Percentiles rank a stretch among this genome's conserved stretches.
Evolutionary conservation across 148 eudicot genomes (phyloP).

Genomic region (Persicaria tinctoria): DNA sequence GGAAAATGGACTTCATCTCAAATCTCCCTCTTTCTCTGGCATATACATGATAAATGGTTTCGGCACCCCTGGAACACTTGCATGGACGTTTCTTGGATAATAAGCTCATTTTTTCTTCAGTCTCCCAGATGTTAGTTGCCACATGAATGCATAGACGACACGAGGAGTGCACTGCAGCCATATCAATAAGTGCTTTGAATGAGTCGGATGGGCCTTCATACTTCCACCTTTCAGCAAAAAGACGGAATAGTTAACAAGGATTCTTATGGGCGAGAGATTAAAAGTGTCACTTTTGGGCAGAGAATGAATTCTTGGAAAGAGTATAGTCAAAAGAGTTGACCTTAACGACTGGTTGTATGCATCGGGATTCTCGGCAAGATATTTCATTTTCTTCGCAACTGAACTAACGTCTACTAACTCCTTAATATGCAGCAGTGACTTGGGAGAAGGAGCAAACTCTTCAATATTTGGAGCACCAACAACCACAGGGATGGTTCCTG

Average conservation of each 20-base stretch:
- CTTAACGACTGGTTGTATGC: conserved; percentile 79
- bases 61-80: conserved; percentile 63
- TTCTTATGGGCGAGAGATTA: not conserved
- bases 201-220: conserved; percentile 87
- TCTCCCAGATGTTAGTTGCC: conserved; percentile 62
- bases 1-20: conserved; percentile 66
- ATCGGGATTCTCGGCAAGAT: conserved; percentile 60
- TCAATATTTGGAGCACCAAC: conserved; percentile 93
- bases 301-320: not conserved
- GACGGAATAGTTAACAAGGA: not conserved
- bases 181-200: conserved; percentile 91
- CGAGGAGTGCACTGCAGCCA: conserved; percentile 98
- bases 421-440: conserved; percentile 70
- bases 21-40: conserved; percentile 92
- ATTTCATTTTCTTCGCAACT: conserved; percentile 73
- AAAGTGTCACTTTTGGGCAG: not conserved
- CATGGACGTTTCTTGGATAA: conserved; percentile 56
- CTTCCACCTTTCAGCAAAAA: conserved; percentile 53
- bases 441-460: conserved; percentile 80
- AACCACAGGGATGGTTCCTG: conserved; percentile 84
- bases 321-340: conserved; percentile 19
- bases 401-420: conserved; percentile 53
- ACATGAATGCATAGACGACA: conserved; percentile 86
- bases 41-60: conserved; percentile 73
- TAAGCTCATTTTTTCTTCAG: conserved; percentile 44